Conservation (phyloP, 2,329 filamentous ascomycete species). For the Venturia nashicola region DNA sequence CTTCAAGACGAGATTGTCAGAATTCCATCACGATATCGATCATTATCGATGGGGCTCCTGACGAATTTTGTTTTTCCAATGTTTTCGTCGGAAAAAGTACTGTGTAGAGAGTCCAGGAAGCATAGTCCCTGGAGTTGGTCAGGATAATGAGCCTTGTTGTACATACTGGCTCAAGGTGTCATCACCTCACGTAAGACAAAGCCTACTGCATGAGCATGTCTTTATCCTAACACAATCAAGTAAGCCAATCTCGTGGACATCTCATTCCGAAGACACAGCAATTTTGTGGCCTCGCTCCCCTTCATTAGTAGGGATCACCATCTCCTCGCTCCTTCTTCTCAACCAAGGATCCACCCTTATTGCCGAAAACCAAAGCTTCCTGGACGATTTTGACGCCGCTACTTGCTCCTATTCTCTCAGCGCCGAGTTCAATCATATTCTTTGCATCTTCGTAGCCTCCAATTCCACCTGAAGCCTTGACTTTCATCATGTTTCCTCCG, state of each 20-base stretch:
- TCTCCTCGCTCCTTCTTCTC: background rate
- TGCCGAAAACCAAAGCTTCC: constrained; percentile 20
- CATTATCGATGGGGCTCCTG: background rate
- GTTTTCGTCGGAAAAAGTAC: background rate
- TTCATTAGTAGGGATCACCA: background rate
- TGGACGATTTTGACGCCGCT: constrained; percentile 43
- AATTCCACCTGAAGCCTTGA: constrained; percentile 49
- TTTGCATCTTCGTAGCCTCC: constrained; percentile 37
- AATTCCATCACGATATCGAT: too few species aligned
- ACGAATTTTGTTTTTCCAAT: background rate
- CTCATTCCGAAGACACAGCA: background rate
- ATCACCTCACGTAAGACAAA: too few species aligned
- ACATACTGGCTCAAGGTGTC: too few species aligned
- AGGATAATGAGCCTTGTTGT: too few species aligned
- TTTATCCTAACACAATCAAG: too few species aligned
- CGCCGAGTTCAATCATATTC: constrained; percentile 44
- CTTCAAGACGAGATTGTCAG: too few species aligned
- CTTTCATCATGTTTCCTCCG: constrained; percentile 29
- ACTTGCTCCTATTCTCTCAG: constrained; percentile 44
- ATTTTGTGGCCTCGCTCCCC: background rate
- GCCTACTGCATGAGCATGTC: too few species aligned
- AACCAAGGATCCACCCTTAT: background rate
- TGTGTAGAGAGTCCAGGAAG: too few species aligned
- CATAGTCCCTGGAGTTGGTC: too few species aligned
- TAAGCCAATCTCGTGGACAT: too few species aligned